Evolutionary conservation across 176 grass and related monocot genomes (phyloP).

Genomic region (Cenchrus americanus): DNA sequence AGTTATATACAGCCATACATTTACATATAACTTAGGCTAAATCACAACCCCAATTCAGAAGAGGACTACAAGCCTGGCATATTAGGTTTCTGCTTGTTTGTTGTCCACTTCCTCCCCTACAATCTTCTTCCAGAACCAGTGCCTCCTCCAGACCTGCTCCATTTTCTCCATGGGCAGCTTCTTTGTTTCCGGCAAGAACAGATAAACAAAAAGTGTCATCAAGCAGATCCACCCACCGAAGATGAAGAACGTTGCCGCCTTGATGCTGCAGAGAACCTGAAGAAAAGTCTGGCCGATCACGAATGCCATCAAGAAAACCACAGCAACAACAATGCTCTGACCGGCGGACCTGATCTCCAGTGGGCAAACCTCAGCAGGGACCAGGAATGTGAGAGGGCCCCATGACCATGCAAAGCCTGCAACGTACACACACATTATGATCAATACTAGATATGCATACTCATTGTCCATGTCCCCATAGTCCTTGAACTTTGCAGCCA

Average conservation of each 20-base stretch:
- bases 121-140: conserved; percentile 79
- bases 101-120: conserved; percentile 48
- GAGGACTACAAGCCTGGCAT: conserved; percentile 2
- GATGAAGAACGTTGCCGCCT: conserved; percentile 67
- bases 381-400: conserved; percentile 74
- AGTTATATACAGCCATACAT: conserved; percentile 12
- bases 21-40: conserved; percentile 22
- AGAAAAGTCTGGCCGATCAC: conserved; percentile 69
- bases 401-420: conserved; percentile 80
- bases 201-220: conserved; percentile 65
- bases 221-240: conserved; percentile 61
- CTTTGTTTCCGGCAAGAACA: conserved; percentile 80
- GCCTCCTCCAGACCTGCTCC: conserved; percentile 68
- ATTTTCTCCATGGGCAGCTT: conserved; percentile 81
- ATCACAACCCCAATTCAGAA: neutral
- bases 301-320: conserved; percentile 69
- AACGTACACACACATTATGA: conserved; percentile 67
- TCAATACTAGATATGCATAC: conserved; percentile 60
- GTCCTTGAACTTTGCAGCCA: conserved; percentile 70
- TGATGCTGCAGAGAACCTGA: conserved; percentile 58
- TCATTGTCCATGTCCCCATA: conserved; percentile 52
- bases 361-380: conserved; percentile 70
- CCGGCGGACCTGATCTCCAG: conserved; percentile 78
- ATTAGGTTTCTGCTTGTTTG: neutral
- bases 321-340: conserved; percentile 77